Evolutionary conservation across 345 rosid genomes (phyloP).

Genomic region (Camelina laxa): DNA sequence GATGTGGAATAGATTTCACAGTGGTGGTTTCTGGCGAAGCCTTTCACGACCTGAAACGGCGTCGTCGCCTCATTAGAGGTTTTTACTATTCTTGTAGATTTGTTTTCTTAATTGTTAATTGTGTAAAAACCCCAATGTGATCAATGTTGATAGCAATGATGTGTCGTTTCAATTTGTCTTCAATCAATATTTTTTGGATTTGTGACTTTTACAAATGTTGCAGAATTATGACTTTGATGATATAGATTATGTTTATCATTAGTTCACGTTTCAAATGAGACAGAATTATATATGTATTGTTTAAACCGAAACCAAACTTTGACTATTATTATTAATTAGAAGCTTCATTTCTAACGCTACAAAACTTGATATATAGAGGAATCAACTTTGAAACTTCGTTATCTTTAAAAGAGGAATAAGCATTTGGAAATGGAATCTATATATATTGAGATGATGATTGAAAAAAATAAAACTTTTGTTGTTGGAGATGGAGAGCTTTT

Average conservation of each 20-base stretch:
- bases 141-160: background rate
- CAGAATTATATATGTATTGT: background rate
- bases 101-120: background rate
- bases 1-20: conserved; percentile 64
- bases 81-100: background rate
- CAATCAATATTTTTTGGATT: background rate
- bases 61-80: background rate
- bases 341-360: too few species aligned
- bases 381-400: background rate
- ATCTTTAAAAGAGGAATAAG: background rate
- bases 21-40: conserved; percentile 73
- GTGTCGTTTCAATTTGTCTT: background rate
- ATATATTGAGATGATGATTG: background rate
- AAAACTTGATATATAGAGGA: background rate
- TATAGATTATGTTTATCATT: background rate
- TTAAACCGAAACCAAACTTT: background rate
- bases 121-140: conserved; percentile 1
- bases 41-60: conserved; percentile 49
- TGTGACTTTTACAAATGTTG: background rate
- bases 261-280: background rate
- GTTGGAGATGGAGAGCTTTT: background rate
- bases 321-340: too few species aligned
- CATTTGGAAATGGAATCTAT: conserved; percentile 1
- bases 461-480: background rate
- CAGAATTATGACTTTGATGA: background rate